Evolutionary conservation across 768 basidiomycete genomes (phyloP), one percentile per base, ranked within the genome.

Genomic region (Xerocomellus amylosporus): DNA sequence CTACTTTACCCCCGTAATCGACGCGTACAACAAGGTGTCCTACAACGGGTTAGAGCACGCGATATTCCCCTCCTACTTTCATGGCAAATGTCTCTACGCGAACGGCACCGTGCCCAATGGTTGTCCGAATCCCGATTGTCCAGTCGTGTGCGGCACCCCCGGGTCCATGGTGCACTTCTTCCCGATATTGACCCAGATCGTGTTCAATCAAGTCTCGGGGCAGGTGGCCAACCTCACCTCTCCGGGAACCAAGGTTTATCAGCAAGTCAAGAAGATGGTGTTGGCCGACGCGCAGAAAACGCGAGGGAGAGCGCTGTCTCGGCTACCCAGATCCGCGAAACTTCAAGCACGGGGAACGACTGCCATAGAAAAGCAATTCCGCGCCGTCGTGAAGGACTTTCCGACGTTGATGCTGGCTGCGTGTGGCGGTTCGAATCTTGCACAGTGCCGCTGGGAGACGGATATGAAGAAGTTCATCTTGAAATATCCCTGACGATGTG

Each of bases 71-170:
- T 64, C 70, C n/a, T 81, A 73, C 70, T 91, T 91, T 67, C 88
- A 90, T 58, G 89, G 88, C 52, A 90, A 87, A 70, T 90, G 88
- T 62, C 79, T 79, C 64, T 63, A 63, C 45, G 60, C 74, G 22
- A 73, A 79, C 41, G 81, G 82, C 39, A 70, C 76, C 52, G 79
- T 86, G 38, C 88, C 88, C 15, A 49, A 71, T 2, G 88, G 89
- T 22, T 90, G 89, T 60, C 88, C 88, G 9, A 87, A 90, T 59
- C 87, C 88, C 34, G 82, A 90, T 63, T 91, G 88, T 65, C 81
- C 86, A 20, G 79, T 88, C 51, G 80, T 89, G 31, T 90, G 88
- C 58, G 88, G 89, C 63, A 90, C 88, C 6, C 87, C 89, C n/a
- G 88, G 88, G 10, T 90, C 88, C 3, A 70, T 91, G 59, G 79